Conservation (phyloP, 441 rosid species). For the Biscutella laevigata region DNA sequence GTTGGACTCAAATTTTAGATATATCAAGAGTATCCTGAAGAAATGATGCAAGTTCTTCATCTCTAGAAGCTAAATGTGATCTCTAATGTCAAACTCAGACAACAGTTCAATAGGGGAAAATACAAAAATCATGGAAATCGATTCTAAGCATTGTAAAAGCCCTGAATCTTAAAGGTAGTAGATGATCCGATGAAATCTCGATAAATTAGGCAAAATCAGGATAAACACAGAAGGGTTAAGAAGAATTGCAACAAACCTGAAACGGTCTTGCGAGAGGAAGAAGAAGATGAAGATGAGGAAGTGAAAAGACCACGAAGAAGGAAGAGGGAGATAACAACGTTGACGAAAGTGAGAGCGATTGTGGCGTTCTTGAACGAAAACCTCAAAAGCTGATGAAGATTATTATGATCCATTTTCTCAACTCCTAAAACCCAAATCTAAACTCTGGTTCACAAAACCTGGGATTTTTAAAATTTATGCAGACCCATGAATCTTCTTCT, state of each 20-base stretch:
- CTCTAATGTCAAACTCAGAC: not conserved
- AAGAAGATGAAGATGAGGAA: conserved; percentile 11
- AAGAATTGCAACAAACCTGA: conserved; percentile 17
- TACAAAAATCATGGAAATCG: not conserved
- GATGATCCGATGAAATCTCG: conserved; percentile 1
- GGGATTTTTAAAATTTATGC: not conserved
- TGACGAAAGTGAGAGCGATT: conserved; percentile 45
- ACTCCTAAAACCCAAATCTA: not conserved
- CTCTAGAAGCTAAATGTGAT: too few relatives aligned
- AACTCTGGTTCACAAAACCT: not conserved
- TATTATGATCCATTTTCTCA: conserved; percentile 19
- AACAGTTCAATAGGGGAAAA: not conserved
- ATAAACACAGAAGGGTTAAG: not conserved
- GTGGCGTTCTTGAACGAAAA: conserved; percentile 80
- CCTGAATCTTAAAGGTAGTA: not conserved
- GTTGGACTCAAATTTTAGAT: too few relatives aligned
- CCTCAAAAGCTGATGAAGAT: conserved; percentile 44
- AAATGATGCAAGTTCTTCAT: too few relatives aligned
- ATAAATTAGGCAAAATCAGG: not conserved
- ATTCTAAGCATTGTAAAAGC: not conserved
- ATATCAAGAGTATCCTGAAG: too few relatives aligned
- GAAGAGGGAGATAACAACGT: conserved; percentile 44
- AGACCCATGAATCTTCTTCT: conserved; percentile 1
- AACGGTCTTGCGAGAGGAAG: conserved; percentile 16
- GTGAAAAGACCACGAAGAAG: conserved; percentile 48